These are phyloP conservation scores for Didymellaceae sp. DNA, from an alignment of 2,329 filamentous ascomycete genomes.

Conservation along the genomic window DNA sequence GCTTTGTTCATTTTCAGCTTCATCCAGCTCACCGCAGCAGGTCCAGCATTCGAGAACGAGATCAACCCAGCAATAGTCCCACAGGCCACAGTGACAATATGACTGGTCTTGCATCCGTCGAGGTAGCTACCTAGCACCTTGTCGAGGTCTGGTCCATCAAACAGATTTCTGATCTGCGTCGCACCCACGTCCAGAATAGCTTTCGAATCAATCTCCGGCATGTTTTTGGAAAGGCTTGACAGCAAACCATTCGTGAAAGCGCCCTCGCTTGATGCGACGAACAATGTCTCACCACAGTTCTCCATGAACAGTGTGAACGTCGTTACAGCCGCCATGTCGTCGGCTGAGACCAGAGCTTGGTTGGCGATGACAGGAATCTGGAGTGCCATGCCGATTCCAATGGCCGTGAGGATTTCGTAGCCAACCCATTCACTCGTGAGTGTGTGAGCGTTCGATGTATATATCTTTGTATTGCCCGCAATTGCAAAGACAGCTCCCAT, in stretches of 20 bases:
- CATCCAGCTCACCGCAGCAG: constrained; percentile 22
- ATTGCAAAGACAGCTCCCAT: constrained; percentile 34
- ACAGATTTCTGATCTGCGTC: constrained; percentile 50
- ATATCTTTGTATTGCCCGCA: constrained; percentile 29
- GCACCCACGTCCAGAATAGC: constrained; percentile 53
- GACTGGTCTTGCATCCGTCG: constrained; percentile 34
- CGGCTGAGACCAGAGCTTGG: constrained; percentile 45
- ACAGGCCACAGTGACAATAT: constrained; percentile 30
- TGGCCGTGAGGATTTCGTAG: constrained; percentile 55
- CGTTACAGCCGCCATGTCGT: constrained; percentile 50
- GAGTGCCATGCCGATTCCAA: constrained; percentile 52
- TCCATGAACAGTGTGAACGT: constrained; percentile 54
- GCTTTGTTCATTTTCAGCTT: constrained; percentile 25
- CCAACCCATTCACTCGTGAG: constrained; percentile 54
- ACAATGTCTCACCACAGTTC: constrained; percentile 52
- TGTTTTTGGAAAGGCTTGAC: constrained; percentile 38
- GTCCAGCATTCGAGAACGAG: constrained; percentile 26
- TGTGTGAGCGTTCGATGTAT: constrained; percentile 49
- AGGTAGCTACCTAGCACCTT: constrained; percentile 32
- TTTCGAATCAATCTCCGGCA: constrained; percentile 45
- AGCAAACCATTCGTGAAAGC: constrained; percentile 52
- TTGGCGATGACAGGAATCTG: constrained; percentile 52
- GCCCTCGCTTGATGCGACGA: constrained; percentile 51
- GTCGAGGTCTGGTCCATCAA: constrained; percentile 33
- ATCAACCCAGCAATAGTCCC: constrained; percentile 29